Conservation (phyloP, 208 protist species). For the Leishmania lainsoni region DNA sequence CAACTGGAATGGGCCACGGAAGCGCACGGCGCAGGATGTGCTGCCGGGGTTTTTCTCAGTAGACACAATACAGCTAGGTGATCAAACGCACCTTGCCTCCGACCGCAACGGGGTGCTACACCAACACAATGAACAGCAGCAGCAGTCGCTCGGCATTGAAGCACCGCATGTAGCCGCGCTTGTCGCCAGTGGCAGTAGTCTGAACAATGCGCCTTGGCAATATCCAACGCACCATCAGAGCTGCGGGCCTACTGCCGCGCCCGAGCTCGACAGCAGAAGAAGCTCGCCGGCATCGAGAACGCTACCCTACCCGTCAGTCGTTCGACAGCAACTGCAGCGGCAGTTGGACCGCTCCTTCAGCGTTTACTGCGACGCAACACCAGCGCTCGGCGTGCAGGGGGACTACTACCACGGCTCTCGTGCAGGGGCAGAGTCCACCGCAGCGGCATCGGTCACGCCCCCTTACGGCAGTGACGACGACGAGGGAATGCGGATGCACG, state of each 20-base stretch:
- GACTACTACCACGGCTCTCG: not conserved
- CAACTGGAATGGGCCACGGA: slow-evolving; percentile 5
- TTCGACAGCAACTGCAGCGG: not conserved
- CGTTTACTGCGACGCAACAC: not conserved
- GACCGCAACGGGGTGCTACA: slow-evolving; percentile 27
- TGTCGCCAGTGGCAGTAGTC: not conserved
- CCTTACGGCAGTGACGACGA: slow-evolving; percentile 1
- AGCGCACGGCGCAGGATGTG: slow-evolving; percentile 19
- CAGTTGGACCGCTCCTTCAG: not conserved
- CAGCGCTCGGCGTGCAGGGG: not conserved
- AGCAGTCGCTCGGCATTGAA: not conserved
- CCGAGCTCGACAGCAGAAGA: not conserved
- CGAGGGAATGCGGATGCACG: not conserved
- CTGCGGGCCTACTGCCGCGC: not conserved
- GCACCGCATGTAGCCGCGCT: not conserved
- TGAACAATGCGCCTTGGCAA: not conserved
- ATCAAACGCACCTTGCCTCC: slow-evolving; percentile 24
- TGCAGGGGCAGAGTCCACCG: not conserved
- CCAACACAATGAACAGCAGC: not conserved
- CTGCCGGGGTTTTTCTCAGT: slow-evolving; percentile 27
- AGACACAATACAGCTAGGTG: slow-evolving; percentile 19
- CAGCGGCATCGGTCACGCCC: not conserved
- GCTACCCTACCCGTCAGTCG: not conserved
- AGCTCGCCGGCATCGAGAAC: not conserved
- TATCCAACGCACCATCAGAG: not conserved